phyloP scores from a whole-genome alignment of 805 yeast species.

The Metschnikowia gelsemii region DNA sequence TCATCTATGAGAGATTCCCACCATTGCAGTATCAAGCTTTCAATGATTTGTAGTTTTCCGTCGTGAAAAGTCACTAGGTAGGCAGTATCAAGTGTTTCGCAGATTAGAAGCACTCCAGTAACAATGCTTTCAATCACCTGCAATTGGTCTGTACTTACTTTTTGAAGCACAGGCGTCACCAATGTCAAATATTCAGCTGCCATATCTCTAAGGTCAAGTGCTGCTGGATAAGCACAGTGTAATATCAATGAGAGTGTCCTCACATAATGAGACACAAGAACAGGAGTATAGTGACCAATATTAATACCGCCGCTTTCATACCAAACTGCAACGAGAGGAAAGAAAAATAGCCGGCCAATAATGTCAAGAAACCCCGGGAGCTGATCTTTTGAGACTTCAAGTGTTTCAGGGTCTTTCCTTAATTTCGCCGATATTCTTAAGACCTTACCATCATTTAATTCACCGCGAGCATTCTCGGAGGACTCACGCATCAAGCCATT shows the following conservation, averaged over 20 bases:
- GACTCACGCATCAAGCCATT: slow-evolving; percentile 33
- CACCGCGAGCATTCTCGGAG: slow-evolving; percentile 32
- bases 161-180: slow-evolving; percentile 25
- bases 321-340: slow-evolving; percentile 57
- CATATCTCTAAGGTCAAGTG: slow-evolving; percentile 54
- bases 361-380: slow-evolving; percentile 36
- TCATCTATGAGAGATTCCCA: slow-evolving; percentile 42
- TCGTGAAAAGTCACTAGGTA: slow-evolving; percentile 24
- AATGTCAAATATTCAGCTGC: slow-evolving; percentile 49
- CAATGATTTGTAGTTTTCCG: slow-evolving; percentile 19
- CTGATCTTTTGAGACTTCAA: slow-evolving; percentile 19
- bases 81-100: slow-evolving; percentile 35
- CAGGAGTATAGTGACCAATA: slow-evolving; percentile 53
- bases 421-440: slow-evolving; percentile 43
- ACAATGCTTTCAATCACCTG: slow-evolving; percentile 39
- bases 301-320: slow-evolving; percentile 45
- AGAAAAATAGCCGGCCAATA: slow-evolving; percentile 47
- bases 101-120: slow-evolving; percentile 37
- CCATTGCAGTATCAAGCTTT: slow-evolving; percentile 27
- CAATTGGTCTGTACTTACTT: slow-evolving; percentile 27
- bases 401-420: slow-evolving; percentile 15
- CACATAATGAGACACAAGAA: slow-evolving; percentile 57
- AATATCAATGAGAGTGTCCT: slow-evolving; percentile 57
- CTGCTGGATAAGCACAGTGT: slow-evolving; percentile 57
- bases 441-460: slow-evolving; percentile 40